Percentiles rank a stretch among this genome's conserved stretches.
Conservation (phyloP, 2,329 filamentous ascomycete genomes). For the Fusarium sp. region DNA sequence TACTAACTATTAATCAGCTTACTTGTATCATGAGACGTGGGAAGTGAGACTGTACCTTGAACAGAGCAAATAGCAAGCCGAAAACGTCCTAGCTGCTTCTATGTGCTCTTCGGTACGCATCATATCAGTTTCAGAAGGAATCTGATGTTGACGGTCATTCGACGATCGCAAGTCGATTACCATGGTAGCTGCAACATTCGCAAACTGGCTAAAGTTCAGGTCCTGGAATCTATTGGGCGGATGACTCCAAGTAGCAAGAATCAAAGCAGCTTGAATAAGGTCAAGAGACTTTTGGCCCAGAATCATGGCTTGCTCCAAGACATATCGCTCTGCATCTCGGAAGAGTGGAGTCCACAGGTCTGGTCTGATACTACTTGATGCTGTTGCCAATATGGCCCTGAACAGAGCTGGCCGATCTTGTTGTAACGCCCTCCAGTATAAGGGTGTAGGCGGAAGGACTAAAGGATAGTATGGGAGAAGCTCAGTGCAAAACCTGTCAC, state of each 20-base stretch:
- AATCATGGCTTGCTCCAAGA: slow-evolving; percentile 23
- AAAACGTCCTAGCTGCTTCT: neutral
- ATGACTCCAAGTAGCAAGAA: slow-evolving; percentile 29
- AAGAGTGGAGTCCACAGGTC: slow-evolving; percentile 15
- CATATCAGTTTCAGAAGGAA: neutral
- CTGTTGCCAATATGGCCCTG: slow-evolving; percentile 11
- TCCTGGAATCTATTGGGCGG: slow-evolving; percentile 20
- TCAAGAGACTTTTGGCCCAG: slow-evolving; percentile 28
- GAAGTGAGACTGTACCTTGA: neutral
- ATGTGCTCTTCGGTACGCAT: neutral
- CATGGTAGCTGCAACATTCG: slow-evolving; percentile 31
- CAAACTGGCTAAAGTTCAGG: slow-evolving; percentile 31
- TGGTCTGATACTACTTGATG: slow-evolving; percentile 9
- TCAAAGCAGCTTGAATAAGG: slow-evolving; percentile 23
- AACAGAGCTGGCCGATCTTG: slow-evolving; percentile 13
- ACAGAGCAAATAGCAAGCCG: neutral
- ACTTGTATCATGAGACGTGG: neutral
- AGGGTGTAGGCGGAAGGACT: neutral
- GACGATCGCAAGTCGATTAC: slow-evolving; percentile 29
- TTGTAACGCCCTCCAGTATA: neutral
- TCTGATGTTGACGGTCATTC: slow-evolving; percentile 14
- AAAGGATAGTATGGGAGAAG: neutral
- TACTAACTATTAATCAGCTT: neutral
- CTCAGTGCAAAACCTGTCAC: neutral
- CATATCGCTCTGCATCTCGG: slow-evolving; percentile 16